These are phyloP conservation scores for Boletus fagicola DNA, from an alignment of 768 basidiomycete species.

Conservation along the genomic window DNA sequence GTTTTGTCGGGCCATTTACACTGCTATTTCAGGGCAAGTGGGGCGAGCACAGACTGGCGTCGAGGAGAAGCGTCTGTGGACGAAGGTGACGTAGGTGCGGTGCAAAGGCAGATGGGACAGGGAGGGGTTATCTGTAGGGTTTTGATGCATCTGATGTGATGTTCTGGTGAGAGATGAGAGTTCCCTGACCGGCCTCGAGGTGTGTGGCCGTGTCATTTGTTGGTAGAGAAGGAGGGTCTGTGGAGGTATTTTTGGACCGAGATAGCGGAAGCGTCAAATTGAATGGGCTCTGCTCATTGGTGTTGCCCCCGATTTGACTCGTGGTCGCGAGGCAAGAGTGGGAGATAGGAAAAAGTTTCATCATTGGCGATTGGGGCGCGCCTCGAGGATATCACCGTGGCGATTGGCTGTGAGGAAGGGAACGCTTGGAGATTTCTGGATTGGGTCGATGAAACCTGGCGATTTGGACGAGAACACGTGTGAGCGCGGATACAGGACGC, in stretches of 20 bases:
- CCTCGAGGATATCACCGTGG: slow-evolving; percentile 6
- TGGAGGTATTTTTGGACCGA: slow-evolving; percentile 2
- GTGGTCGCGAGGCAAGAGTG: slow-evolving; percentile 4
- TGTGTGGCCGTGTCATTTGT: neutral
- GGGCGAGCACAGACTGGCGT: neutral
- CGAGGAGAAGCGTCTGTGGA: neutral
- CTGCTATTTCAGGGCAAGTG: neutral
- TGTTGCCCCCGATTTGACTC: slow-evolving; percentile 2
- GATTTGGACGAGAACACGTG: neutral
- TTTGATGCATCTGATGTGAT: neutral
- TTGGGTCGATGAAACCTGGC: neutral
- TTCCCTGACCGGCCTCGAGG: slow-evolving; percentile 1
- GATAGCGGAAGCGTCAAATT: neutral
- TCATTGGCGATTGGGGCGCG: neutral
- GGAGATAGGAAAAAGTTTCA: neutral
- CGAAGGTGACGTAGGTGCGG: neutral
- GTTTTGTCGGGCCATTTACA: neutral
- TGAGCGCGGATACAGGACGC: neutral
- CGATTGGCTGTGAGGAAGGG: neutral
- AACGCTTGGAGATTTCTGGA: too few relatives aligned
- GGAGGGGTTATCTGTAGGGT: neutral
- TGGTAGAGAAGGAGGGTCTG: neutral
- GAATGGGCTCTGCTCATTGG: slow-evolving; percentile 3
- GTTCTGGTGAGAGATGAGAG: neutral
- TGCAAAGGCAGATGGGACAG: neutral